Conservation (phyloP, 108 stramenopile species). For the Cyclostephanos invisitatus region DNA sequence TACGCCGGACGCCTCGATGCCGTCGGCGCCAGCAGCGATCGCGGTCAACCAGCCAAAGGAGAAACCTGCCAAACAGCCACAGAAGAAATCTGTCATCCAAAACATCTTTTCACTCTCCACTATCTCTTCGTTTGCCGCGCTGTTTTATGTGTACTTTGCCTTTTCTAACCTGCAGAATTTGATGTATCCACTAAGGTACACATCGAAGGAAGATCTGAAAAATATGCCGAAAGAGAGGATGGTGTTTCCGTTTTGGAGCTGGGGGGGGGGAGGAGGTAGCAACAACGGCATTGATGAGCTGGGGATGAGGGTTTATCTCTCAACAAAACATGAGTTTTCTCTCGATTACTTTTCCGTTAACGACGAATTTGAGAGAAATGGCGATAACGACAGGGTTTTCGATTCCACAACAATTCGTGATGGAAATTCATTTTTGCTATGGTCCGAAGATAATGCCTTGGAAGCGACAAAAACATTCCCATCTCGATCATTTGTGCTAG, state of each 20-base stretch:
- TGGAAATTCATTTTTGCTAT: slow-evolving; percentile 39
- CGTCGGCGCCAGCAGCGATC: slow-evolving; percentile 3
- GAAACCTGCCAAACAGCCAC: neutral
- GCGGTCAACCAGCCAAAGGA: neutral
- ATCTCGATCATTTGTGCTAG: slow-evolving; percentile 52
- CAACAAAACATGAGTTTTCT: slow-evolving; percentile 46
- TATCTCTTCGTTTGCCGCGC: slow-evolving; percentile 26
- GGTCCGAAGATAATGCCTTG: slow-evolving; percentile 47
- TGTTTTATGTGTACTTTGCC: slow-evolving; percentile 44
- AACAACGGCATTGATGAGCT: slow-evolving; percentile 23
- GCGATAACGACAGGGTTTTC: slow-evolving; percentile 10
- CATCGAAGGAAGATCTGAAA: slow-evolving; percentile 24
- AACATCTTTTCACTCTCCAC: slow-evolving; percentile 46
- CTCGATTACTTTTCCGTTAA: slow-evolving; percentile 41
- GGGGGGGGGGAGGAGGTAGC: slow-evolving; percentile 11
- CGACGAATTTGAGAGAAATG: slow-evolving; percentile 44
- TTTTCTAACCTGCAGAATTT: slow-evolving; percentile 41
- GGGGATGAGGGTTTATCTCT: slow-evolving; percentile 71
- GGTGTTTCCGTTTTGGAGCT: slow-evolving; percentile 46
- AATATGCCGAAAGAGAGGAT: slow-evolving; percentile 32
- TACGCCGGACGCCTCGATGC: neutral
- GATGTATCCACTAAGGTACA: slow-evolving; percentile 47
- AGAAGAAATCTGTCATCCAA: slow-evolving; percentile 35
- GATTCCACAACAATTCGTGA: slow-evolving; percentile 29
- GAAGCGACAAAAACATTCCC: slow-evolving; percentile 39